A percentile compares a stretch with the other conserved stretches of the same genome.
phyloP scores from a whole-genome alignment of 805 yeast species.

The Vanderwaltozyma yarrowii region DNA sequence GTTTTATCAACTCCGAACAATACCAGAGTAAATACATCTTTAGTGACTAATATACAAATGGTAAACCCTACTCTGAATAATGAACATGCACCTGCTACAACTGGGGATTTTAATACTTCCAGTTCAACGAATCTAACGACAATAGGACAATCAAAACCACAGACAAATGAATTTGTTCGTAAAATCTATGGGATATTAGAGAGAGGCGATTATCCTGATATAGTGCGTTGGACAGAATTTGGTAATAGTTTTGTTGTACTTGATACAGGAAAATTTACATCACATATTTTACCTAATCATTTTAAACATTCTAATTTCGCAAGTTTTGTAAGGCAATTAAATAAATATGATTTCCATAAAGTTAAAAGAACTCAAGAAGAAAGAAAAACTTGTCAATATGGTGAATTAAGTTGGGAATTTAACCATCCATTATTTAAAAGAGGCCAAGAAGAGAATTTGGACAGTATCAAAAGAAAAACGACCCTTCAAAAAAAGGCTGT shows the following conservation, averaged over 20 bases:
- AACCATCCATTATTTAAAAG: conserved; percentile 79
- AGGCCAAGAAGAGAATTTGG: conserved; percentile 69
- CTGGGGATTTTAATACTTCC: too few relatives aligned
- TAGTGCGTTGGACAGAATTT: conserved; percentile 77
- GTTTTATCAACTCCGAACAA: too few relatives aligned
- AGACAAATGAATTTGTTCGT: conserved; percentile 68
- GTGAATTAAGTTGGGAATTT: conserved; percentile 89
- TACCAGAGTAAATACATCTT: too few relatives aligned
- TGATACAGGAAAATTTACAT: conserved; percentile 85
- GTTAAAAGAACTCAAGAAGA: conserved; percentile 67
- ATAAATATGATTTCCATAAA: conserved; percentile 96
- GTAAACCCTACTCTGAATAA: too few relatives aligned
- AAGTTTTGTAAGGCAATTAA: conserved; percentile 86
- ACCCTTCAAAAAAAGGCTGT: conserved; percentile 42
- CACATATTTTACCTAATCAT: conserved; percentile 78
- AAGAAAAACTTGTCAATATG: conserved; percentile 43
- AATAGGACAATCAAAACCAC: conserved; percentile 1
- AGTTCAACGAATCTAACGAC: too few relatives aligned
- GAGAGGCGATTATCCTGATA: conserved; percentile 59
- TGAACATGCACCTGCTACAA: too few relatives aligned
- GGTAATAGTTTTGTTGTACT: conserved; percentile 85
- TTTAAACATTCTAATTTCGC: conserved; percentile 95
- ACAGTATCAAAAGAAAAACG: conserved; percentile 77
- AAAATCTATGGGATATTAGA: conserved; percentile 78
- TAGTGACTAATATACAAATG: too few relatives aligned